Evolutionary conservation across 2,329 filamentous ascomycete genomes (phyloP).

Genomic region (Colletotrichum musicola): DNA sequence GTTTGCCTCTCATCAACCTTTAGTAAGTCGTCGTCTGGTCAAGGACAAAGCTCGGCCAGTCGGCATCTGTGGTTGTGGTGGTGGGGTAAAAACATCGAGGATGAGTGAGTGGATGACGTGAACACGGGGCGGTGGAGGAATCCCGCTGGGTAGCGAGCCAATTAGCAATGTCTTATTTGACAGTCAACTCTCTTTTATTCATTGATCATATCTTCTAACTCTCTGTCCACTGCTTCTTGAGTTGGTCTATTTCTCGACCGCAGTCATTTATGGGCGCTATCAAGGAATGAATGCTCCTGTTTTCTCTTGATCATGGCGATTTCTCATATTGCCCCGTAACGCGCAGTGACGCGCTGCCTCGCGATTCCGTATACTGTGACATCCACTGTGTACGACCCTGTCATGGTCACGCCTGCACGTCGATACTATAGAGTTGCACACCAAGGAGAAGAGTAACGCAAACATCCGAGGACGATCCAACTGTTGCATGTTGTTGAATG

Average conservation of each 20-base stretch:
- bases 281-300: not conserved
- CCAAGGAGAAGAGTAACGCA: not conserved
- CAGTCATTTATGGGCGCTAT: no score
- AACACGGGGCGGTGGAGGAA: not conserved
- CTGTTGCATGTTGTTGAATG: not conserved
- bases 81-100: not conserved
- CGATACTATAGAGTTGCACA: not conserved
- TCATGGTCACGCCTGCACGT: not conserved
- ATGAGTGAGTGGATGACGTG: slow-evolving; percentile 19
- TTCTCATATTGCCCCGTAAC: no score
- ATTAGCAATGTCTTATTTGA: slow-evolving; percentile 9
- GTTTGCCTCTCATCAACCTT: not conserved
- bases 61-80: not conserved
- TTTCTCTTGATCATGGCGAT: not conserved
- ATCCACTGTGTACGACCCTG: not conserved
- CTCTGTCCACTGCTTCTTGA: no score
- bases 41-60: not conserved
- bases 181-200: not conserved
- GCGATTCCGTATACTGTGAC: not conserved
- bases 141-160: slow-evolving; percentile 1
- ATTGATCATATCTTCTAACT: not conserved
- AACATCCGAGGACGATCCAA: no score
- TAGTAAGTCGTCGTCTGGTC: not conserved
- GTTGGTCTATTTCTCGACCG: no score
- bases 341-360: no score